Evolutionary conservation across 2,329 filamentous ascomycete genomes (phyloP).

Genomic region (Delphinella strobiligena): DNA sequence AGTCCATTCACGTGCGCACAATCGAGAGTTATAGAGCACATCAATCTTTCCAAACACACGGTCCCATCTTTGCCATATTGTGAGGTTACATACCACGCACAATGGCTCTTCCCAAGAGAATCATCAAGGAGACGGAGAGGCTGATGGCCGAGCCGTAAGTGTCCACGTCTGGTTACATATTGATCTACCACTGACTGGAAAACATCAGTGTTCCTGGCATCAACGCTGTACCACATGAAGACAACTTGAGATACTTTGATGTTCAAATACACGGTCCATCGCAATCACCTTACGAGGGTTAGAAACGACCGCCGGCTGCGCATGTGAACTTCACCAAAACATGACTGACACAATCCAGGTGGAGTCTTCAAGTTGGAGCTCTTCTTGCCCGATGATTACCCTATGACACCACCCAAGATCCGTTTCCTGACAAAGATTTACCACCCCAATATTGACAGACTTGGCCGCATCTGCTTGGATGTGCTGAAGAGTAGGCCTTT

Average conservation of each 20-base stretch:
- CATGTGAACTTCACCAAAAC: not conserved
- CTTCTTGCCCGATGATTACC: slow-evolving; percentile 96
- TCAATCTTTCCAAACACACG: too few relatives aligned
- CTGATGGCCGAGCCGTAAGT: slow-evolving; percentile 90
- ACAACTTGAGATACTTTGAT: slow-evolving; percentile 96
- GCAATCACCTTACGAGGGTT: slow-evolving; percentile 91
- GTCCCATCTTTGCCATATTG: too few relatives aligned
- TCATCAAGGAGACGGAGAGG: slow-evolving; percentile 96
- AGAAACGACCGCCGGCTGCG: slow-evolving; percentile 10
- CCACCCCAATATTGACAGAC: slow-evolving; percentile 96
- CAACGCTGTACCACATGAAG: slow-evolving; percentile 87
- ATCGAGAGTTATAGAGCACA: too few relatives aligned
- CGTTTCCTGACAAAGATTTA: slow-evolving; percentile 98
- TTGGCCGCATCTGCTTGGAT: slow-evolving; percentile 92
- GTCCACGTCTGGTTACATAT: not conserved
- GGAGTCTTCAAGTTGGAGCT: slow-evolving; percentile 95
- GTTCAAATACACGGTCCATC: slow-evolving; percentile 89
- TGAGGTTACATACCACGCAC: slow-evolving; percentile 6
- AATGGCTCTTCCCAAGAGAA: slow-evolving; percentile 83
- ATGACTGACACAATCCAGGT: slow-evolving; percentile 28
- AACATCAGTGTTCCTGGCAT: slow-evolving; percentile 75
- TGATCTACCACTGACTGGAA: slow-evolving; percentile 2
- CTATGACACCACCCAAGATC: slow-evolving; percentile 97
- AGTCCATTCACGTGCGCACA: not conserved
- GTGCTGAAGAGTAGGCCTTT: slow-evolving; percentile 71